phyloP scores from a whole-genome alignment of 768 basidiomycete genomes.

The Boletus reticuloceps region DNA sequence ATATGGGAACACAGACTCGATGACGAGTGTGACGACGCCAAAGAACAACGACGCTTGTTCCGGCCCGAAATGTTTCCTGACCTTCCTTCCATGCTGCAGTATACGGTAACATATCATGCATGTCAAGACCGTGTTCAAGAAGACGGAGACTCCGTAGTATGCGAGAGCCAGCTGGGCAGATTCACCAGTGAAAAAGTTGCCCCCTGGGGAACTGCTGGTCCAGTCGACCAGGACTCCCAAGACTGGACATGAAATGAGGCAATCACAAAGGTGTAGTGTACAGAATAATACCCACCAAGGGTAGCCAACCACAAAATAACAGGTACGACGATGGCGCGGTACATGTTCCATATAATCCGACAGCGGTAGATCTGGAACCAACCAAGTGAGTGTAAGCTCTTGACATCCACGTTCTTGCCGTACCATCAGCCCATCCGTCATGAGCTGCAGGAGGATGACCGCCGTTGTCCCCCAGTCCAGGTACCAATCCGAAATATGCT shows the following conservation, averaged over 20 bases:
- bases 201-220: slow-evolving; percentile 9
- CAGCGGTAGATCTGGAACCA: slow-evolving; percentile 38
- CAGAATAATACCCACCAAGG: slow-evolving; percentile 12
- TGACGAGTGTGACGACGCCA: slow-evolving; percentile 4
- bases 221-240: slow-evolving; percentile 13
- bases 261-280: background rate
- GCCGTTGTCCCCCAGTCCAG: slow-evolving; percentile 25
- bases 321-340: slow-evolving; percentile 12
- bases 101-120: slow-evolving; percentile 23
- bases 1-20: slow-evolving; percentile 26
- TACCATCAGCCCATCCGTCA: slow-evolving; percentile 33
- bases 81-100: slow-evolving; percentile 2
- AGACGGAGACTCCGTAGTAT: slow-evolving; percentile 16
- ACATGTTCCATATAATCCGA: slow-evolving; percentile 32
- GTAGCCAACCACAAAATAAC: slow-evolving; percentile 19
- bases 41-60: slow-evolving; percentile 21
- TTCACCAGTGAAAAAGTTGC: slow-evolving; percentile 16
- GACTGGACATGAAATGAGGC: background rate
- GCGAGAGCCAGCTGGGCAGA: slow-evolving; percentile 10
- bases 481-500: slow-evolving; percentile 27
- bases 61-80: slow-evolving; percentile 9
- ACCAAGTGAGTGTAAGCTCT: background rate
- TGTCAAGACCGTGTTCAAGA: slow-evolving; percentile 19
- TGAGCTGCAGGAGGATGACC: slow-evolving; percentile 29
- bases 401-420: background rate